These are phyloP conservation scores for Toxoplasma gondii DNA, from an alignment of 169 alveolate species.

Conservation along the genomic window DNA sequence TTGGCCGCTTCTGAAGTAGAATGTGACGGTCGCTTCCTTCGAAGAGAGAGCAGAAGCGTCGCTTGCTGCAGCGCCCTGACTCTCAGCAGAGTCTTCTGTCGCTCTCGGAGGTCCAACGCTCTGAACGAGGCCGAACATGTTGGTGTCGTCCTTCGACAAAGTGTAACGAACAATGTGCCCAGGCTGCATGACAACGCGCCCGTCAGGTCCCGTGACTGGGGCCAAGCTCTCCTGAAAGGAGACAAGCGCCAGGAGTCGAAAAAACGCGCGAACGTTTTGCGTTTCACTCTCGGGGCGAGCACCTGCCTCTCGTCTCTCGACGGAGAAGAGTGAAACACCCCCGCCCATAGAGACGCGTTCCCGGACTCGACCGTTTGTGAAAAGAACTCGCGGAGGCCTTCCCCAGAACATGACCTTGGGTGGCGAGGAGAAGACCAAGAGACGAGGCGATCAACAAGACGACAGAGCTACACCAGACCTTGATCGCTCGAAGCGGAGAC, in stretches of 20 bases:
- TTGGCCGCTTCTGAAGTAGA: slow-evolving; percentile 40
- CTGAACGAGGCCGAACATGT: slow-evolving; percentile 74
- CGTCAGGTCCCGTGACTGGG: slow-evolving; percentile 29
- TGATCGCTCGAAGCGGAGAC: too few species aligned
- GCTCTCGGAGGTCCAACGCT: slow-evolving; percentile 12
- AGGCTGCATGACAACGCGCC: slow-evolving; percentile 45
- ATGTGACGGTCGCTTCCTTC: slow-evolving; percentile 45
- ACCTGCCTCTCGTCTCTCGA: not conserved
- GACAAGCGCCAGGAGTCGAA: not conserved
- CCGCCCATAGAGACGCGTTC: too few species aligned
- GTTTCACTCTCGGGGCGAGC: not conserved
- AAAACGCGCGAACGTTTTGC: not conserved
- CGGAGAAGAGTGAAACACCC: too few species aligned
- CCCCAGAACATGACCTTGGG: too few species aligned
- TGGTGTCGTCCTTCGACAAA: slow-evolving; percentile 70
- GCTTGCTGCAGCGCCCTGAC: not conserved
- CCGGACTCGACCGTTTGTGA: too few species aligned
- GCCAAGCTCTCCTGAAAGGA: not conserved
- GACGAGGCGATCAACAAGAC: too few species aligned
- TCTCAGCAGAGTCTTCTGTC: not conserved
- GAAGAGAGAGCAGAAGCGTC: not conserved
- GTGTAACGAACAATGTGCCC: slow-evolving; percentile 71
- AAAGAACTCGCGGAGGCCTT: too few species aligned
- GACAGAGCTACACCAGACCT: too few species aligned
- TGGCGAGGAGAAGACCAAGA: too few species aligned